These are phyloP conservation scores for Polyporus arcularius DNA, from an alignment of 768 basidiomycete genomes.

Conservation along the genomic window DNA sequence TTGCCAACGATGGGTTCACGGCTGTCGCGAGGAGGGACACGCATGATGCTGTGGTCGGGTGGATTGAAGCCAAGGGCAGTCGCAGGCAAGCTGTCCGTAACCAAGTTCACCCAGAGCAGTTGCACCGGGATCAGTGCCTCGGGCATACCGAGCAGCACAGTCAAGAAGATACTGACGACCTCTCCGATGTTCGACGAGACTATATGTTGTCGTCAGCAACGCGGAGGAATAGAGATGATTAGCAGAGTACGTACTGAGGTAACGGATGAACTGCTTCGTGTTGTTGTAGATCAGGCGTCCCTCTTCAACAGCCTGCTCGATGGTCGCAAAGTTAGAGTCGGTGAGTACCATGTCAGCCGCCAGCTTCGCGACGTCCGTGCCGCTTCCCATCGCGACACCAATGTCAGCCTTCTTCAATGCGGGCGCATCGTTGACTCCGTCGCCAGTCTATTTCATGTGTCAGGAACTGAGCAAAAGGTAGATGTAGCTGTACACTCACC, in stretches of 20 bases:
- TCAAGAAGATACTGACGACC: conserved; percentile 96
- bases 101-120: conserved; percentile 97
- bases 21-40: conserved; percentile 86
- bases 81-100: conserved; percentile 95
- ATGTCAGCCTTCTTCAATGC: conserved; percentile 97
- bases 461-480: conserved; percentile 5
- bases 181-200: conserved; percentile 98
- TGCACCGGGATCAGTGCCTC: conserved; percentile 98
- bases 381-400: conserved; percentile 98
- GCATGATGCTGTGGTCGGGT: conserved; percentile 96
- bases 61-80: conserved; percentile 99
- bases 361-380: conserved; percentile 97
- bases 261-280: conserved; percentile 99
- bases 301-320: conserved; percentile 96
- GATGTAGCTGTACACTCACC: conserved; percentile 46
- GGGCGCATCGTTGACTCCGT: conserved; percentile 98
- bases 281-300: conserved; percentile 98
- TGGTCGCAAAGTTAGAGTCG: conserved; percentile 97
- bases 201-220: conserved; percentile 29
- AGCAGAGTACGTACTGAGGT: conserved; percentile 72
- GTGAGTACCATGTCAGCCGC: conserved; percentile 98
- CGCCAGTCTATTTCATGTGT: conserved; percentile 68
- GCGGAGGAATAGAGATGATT: background rate
- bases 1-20: conserved; percentile 88
- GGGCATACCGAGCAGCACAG: conserved; percentile 98